Evolutionary conservation across 208 protist genomes (phyloP), one percentile per base, ranked within the genome.

Genomic region (Crithidia acanthocephali): DNA sequence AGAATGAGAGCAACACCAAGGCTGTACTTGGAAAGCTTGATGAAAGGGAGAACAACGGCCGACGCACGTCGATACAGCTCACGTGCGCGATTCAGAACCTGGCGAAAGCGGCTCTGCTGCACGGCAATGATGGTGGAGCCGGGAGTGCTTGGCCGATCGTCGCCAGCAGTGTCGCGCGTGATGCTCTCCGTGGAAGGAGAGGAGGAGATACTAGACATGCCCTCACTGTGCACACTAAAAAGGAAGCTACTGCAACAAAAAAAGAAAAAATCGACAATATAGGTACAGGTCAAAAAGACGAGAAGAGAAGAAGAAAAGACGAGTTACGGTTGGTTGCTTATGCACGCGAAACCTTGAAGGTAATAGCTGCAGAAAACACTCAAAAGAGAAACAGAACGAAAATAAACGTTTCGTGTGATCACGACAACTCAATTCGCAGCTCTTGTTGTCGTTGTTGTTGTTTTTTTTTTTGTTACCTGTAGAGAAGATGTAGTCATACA

Each of bases 1-100:
- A 98, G 30, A 58, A 97, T 96, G 0, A 97, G 76, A 0, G 81
- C 45, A 27, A 97, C 59, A 50, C 93, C 95, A n/a, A 97, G 81
- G 11, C 80, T 61, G 68, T 97, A 94, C 56, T 85, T 85, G 28
- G 84, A 83, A 0, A 90, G 23, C 13, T 59, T 55, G 50, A 83
- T 35, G 52, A 77, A 30, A 13, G 60, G 48, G 20, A 64, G 10
- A n/a, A 70, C 47, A 42, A 37, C 40, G 18, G 11, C 66, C 25
- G 20, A 18, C 15, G 40, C 40, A 28, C 40, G 50, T 13, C 35
- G 22, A n/a, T 66, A 58, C 23, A 66, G 56, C 37, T 42, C n/a
- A 20, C 27, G n/a, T 9, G 23, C 35, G 16, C 53, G 42, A 28
- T 37, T 27, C 15, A 55, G 15, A 1, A 27, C 32, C 16, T 25